Evolutionary conservation across 768 basidiomycete genomes (phyloP).

Genomic region (Trametes cingulata): DNA sequence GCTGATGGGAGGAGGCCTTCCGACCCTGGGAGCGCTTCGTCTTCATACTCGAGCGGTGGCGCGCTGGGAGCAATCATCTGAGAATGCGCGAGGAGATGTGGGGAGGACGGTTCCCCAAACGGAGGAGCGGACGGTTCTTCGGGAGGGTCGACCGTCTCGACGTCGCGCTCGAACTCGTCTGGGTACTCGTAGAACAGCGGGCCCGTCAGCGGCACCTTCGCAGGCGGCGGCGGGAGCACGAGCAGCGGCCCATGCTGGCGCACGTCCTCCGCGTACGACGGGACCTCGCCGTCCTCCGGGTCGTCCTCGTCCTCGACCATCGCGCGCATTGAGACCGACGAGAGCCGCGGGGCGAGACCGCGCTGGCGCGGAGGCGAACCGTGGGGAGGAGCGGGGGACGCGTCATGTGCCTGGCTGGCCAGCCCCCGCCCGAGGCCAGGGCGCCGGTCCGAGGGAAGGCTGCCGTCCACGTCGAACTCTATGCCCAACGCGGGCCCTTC

Average conservation of each 20-base stretch:
- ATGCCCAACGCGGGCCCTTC: constrained; percentile 17
- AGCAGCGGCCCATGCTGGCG: constrained; percentile 8
- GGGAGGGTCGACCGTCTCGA: constrained; percentile 20
- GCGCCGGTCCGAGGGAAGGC: neutral
- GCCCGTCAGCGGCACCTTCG: constrained; percentile 25
- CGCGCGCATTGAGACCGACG: neutral
- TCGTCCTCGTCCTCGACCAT: neutral
- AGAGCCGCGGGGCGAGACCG: neutral
- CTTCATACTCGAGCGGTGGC: constrained; percentile 9
- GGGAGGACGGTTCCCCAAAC: constrained; percentile 19
- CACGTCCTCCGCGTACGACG: constrained; percentile 23
- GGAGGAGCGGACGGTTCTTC: constrained; percentile 27
- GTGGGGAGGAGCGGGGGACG: neutral
- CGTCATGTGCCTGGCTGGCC: constrained; percentile 6
- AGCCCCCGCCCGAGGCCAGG: no score
- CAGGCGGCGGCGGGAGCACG: constrained; percentile 28
- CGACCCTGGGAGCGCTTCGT: neutral
- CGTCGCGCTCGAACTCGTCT: constrained; percentile 30
- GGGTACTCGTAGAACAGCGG: constrained; percentile 33
- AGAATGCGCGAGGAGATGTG: constrained; percentile 1
- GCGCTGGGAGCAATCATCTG: neutral
- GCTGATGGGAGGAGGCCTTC: constrained; percentile 12
- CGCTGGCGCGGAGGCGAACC: neutral
- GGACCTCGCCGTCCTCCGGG: constrained; percentile 10
- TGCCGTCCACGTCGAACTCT: constrained; percentile 8